Base-by-base conservation (phyloP, 2,329 filamentous ascomycete species). In the Lecanicillium sp. region DNA sequence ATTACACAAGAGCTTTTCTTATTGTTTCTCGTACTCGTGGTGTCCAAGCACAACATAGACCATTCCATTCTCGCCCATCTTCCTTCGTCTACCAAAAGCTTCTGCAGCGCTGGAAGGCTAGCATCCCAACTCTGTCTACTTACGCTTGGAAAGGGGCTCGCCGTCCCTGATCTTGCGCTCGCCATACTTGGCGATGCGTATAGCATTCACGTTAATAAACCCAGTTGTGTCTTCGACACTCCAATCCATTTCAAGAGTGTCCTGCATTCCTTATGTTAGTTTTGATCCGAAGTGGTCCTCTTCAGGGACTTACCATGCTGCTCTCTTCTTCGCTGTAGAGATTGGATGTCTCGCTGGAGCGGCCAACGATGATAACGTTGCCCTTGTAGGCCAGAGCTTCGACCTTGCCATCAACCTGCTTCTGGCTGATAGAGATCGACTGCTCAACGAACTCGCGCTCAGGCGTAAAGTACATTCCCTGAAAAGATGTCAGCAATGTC, bases 191-290 rank as follows among this genome's bases (percentile, higher is more conserved):
- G 78, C 65, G 35, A 83, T 63, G 32, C 75, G 68, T 47, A 83
- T 83, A 46, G 75, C 75, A 53, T 90, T 71, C 50, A 87, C 80
- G 38, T 70, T 71, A 54, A 90, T 78, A 55, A 81, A 80, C 18
- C 70, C 70, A 11, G 54, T 72, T 48, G 78, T 77, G 56, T 87
- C 83, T 80, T 85, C 84, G 48, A 67, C 73, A 45, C 70, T 71
- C 66, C 83, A 80, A 51, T 68, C 68, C 62, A 72, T 75, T 51
- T 45, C 73, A 56, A 80, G 67, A 53, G 65, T 67, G 48, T 55
- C n/a, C n/a, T n/a, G n/a, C n/a, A 8, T 64, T 65, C 38, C 65
- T 63, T 39, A 55, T 50, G 37, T 59, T 62, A 34, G 46, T 53
- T 54, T 68, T 69, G 29, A 56, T 59, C 20, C 64, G 59, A 6